Conservation (phyloP, 371 early-diverging fungal species). For the Mucor sp. region DNA sequence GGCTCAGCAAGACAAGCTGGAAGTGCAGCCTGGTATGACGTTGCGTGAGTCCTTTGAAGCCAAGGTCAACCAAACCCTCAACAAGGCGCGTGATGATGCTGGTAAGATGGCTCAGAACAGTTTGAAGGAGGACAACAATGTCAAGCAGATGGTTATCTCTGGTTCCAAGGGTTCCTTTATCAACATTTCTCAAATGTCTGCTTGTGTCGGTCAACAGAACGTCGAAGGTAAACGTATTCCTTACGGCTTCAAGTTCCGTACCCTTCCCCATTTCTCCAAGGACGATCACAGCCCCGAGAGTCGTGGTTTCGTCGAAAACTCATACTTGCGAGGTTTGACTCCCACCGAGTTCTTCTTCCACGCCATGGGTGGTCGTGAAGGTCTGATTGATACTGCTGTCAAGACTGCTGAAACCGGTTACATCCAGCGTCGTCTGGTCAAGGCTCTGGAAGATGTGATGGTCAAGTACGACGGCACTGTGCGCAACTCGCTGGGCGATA, state of each 20-base stretch:
- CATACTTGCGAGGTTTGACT: conserved; percentile 96
- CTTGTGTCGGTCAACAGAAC: conserved; percentile 99
- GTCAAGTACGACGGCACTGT: conserved; percentile 99
- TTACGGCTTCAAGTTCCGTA: conserved; percentile 95
- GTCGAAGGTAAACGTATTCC: conserved; percentile 99
- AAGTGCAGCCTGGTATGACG: conserved; percentile 97
- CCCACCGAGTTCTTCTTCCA: conserved; percentile 99
- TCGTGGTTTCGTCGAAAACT: conserved; percentile 99
- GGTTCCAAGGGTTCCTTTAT: conserved; percentile 99
- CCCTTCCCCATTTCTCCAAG: conserved; percentile 98
- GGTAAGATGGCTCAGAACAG: conserved; percentile 92
- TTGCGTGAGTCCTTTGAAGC: conserved; percentile 97
- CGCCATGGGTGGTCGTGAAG: conserved; percentile 99
- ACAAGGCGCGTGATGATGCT: conserved; percentile 96
- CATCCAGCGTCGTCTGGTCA: conserved; percentile 99
- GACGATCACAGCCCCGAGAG: conserved; percentile 98
- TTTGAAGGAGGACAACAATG: conserved; percentile 95
- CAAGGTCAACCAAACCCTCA: conserved; percentile 89
- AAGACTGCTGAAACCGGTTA: conserved; percentile 99
- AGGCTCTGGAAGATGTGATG: conserved; percentile 98
- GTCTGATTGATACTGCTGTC: conserved; percentile 98
- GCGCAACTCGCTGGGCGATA: conserved; percentile 91
- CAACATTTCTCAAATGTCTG: conserved; percentile 99
- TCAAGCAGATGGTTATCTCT: conserved; percentile 98
- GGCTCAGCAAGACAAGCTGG: conserved; percentile 88